Percentiles rank a stretch among this genome's conserved stretches.
These are phyloP conservation scores for Homolaphlyctis polyrhiza DNA, from an alignment of 371 early-diverging fungal genomes.

Conservation along the genomic window DNA sequence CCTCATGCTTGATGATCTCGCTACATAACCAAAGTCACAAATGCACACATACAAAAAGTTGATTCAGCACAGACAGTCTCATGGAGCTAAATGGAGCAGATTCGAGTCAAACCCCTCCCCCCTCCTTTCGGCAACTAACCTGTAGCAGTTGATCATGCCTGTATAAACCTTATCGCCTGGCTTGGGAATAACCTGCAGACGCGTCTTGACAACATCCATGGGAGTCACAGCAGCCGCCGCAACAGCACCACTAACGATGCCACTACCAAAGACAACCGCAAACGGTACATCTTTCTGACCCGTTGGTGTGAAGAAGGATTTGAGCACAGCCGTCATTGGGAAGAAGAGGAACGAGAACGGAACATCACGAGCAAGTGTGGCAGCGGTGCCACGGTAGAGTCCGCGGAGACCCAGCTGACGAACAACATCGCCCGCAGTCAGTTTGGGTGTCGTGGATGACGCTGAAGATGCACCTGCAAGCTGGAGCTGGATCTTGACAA, in stretches of 20 bases:
- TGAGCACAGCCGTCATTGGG: conserved; percentile 38
- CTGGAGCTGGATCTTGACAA: conserved; percentile 53
- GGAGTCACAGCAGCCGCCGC: conserved; percentile 44
- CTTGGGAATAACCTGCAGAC: conserved; percentile 39
- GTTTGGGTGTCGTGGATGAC: conserved; percentile 3
- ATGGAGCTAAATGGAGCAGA: background rate
- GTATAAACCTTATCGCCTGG: conserved; percentile 16
- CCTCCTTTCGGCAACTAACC: conserved; percentile 14
- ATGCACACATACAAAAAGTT: too few species aligned
- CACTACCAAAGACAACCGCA: conserved; percentile 33
- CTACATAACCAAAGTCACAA: background rate
- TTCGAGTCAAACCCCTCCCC: background rate
- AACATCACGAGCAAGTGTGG: conserved; percentile 47
- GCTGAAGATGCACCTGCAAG: conserved; percentile 23
- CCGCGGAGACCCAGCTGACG: conserved; percentile 44
- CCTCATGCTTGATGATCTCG: conserved; percentile 35
- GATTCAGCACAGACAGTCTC: background rate
- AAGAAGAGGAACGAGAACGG: conserved; percentile 55
- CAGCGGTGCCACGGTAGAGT: conserved; percentile 41
- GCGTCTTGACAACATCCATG: conserved; percentile 38
- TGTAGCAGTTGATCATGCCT: conserved; percentile 22
- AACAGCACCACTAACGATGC: conserved; percentile 39
- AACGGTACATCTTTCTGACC: conserved; percentile 13
- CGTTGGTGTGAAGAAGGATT: conserved; percentile 9
- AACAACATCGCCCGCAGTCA: conserved; percentile 32